Base-by-base conservation (phyloP, 139 green algal species). In the Volvox reticuliferus region DNA sequence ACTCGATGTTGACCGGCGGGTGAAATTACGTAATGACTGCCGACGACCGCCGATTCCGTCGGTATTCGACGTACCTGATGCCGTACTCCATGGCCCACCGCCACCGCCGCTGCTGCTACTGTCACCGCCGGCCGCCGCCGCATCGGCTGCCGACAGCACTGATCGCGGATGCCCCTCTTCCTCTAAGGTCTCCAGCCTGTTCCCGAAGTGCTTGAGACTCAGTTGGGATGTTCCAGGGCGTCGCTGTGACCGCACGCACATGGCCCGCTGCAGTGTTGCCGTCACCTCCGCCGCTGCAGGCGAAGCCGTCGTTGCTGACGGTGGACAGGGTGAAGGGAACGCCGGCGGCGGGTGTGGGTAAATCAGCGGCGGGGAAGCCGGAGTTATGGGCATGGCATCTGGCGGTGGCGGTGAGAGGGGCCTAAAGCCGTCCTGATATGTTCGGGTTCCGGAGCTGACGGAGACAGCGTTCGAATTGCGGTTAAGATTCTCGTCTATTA, bases 401-500 rank as follows among this genome's bases (percentile, higher is more conserved):
- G 71, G 71, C 28, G 71, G 71, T 19, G 20, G 28, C 1, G n/a
- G 22, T 37, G 32, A 30, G 65, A 24, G 21, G 65, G 65, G 21
- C 21, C 21, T 73, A 2, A 73, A 28, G 71, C 71, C 36, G 71
- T 30, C 71, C 21, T 20, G 71, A 30, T 30, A 30, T 1, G 36
- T n/a, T 30, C 71, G 71, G 71, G 65, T 28, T 73, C 65, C 65
- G 65, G 24, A 73, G 24, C 71, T 30, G 18, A 30, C 71, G 71
- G 71, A n/a, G 71, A n/a, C 22, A 20, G 28, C 71, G 19, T 17
- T 37, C 37, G n/a, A 2, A 12, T 65, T 24, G 22, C 83, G 67
- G 26, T 16, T 84, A 33, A 90, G 55, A 33, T 83, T 69, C 73
- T 90, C 36, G 50, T 90, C 73, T 17, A 90, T 90, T n/a, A 84